Base-by-base conservation (phyloP, 257 asterid genomes). In the Verbascum thapsus region DNA sequence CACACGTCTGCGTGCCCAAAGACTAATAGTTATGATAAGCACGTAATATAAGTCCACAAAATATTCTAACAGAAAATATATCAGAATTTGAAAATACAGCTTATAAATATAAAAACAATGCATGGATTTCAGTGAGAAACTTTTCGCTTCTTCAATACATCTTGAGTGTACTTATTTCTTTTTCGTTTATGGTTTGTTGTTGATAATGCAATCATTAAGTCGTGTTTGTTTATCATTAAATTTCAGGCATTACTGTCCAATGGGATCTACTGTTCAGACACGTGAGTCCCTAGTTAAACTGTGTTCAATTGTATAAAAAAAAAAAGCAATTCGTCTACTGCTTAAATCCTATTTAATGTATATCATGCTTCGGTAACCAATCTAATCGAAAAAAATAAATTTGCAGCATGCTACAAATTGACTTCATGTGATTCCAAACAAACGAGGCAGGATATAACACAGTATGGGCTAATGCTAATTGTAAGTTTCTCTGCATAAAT, bases 381-480 rank as follows among this genome's bases (percentile, higher is more conserved):
- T 65, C 68, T 61, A 53, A 59, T 54, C n/a, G 9, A 1, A 41
- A 44, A 68, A 44, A 16, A 32, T 45, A 52, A 61, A 20, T 44
- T 68, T 72, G 88, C 82, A 90, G 98, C 77, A 44, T 91, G 98
- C 76, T 82, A 69, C 69, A 76, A 51, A 76, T 72, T 91, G 75
- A 78, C 94, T 44, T 71, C 98, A 17, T 91, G 98, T 58, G 76
- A 80, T 43, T 45, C 86, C 53, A 80, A 72, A 63, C 18, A 85
- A 3, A 71, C 77, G 48, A 82, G 53, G 61, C 94, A 91, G 81
- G 82, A 91, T 59, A 82, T 91, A 66, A 87, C 85, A 42, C 80
- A 74, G 37, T 86, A 91, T 64, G 98, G 98, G 38, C 35, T 61
- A n/a, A 67, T 86, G 83, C 80, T 91, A 49, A 84, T 91, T 62